Evolutionary conservation across 306 rosid genomes (phyloP), one percentile per base, ranked within the genome.

Genomic region (Begonia peltatifolia): DNA sequence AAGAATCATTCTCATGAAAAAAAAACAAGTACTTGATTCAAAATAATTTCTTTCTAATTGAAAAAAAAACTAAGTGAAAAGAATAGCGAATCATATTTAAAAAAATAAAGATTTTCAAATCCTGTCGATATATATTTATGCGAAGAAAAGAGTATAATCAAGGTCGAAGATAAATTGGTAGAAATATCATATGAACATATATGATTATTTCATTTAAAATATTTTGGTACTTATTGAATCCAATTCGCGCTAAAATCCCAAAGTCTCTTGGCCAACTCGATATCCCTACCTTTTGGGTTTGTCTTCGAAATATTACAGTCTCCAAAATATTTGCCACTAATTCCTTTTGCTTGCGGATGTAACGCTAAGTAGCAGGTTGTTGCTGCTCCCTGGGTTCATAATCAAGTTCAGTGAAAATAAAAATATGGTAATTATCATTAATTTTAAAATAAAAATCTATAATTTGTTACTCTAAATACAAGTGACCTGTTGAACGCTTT

Each of bases 331-430:
- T 76, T 67, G 5, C 95, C 83, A 47, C 75, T 78, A 47, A 82
- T 56, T 58, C 84, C 95, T 55, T 60, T 63, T 54, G 70, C 81
- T 56, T 82, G 68, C 14, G 85, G 90, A 46, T 89, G 71, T 69
- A 89, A 55, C 48, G 97, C 90, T 47, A 72, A 78, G 60, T 89
- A 84, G 66, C 95, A 84, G 11, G 83, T 77, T 66, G 97, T 89
- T 46, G 95, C 89, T 52, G 95, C 90, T 59, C 95, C 95, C 95
- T 89, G 30, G 9, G 68, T 54, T 50, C 53, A 59, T 23, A 42
- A 46, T 50, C 44, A 10, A 57, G 61, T 52, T 16, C 41, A 54
- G 42, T 50, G 61, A 46, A 56, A 14, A 14, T 17, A 49, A 8
- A 14, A 14, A n/a, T 49, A 49, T 4, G 53, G 35, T 6, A 25